Percentiles rank a stretch among this genome's conserved stretches.
Evolutionary conservation across 768 basidiomycete genomes (phyloP).

Genomic region (Lactarius hengduanensis): DNA sequence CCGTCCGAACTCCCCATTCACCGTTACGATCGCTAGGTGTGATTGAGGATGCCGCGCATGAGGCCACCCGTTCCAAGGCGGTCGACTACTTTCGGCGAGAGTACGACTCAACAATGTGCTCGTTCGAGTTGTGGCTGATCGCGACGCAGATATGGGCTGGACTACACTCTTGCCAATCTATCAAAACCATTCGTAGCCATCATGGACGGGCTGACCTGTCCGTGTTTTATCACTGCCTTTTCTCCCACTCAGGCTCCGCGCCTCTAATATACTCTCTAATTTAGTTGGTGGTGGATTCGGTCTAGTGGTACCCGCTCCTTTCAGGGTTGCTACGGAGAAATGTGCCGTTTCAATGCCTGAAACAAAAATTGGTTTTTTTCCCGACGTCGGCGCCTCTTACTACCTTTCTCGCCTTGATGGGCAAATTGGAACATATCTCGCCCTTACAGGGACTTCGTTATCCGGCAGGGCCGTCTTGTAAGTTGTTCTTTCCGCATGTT

Average conservation of each 20-base stretch:
- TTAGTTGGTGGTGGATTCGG: slow-evolving; percentile 97
- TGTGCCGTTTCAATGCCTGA: slow-evolving; percentile 96
- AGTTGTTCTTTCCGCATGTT: slow-evolving; percentile 33
- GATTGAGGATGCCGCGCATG: slow-evolving; percentile 48
- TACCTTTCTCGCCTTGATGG: slow-evolving; percentile 91
- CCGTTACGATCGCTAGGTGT: slow-evolving; percentile 46
- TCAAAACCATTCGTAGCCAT: slow-evolving; percentile 89
- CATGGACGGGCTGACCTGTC: slow-evolving; percentile 90
- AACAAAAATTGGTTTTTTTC: slow-evolving; percentile 85
- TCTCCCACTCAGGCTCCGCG: slow-evolving; percentile 5
- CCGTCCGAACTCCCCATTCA: background rate
- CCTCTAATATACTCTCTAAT: slow-evolving; percentile 20
- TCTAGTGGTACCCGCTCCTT: slow-evolving; percentile 76
- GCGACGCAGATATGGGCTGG: slow-evolving; percentile 67
- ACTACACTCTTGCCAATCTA: slow-evolving; percentile 66
- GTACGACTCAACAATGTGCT: slow-evolving; percentile 41
- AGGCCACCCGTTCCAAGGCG: slow-evolving; percentile 57
- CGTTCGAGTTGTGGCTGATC: background rate
- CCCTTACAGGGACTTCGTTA: slow-evolving; percentile 71
- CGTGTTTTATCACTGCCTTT: slow-evolving; percentile 37
- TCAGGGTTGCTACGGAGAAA: slow-evolving; percentile 92
- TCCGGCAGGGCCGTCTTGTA: slow-evolving; percentile 84
- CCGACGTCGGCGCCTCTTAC: slow-evolving; percentile 91
- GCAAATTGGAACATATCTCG: slow-evolving; percentile 90
- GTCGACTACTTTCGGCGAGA: slow-evolving; percentile 89